These are phyloP conservation scores for Oryza nivara DNA, from an alignment of 176 grass and related monocot genomes.

Conservation along the genomic window DNA sequence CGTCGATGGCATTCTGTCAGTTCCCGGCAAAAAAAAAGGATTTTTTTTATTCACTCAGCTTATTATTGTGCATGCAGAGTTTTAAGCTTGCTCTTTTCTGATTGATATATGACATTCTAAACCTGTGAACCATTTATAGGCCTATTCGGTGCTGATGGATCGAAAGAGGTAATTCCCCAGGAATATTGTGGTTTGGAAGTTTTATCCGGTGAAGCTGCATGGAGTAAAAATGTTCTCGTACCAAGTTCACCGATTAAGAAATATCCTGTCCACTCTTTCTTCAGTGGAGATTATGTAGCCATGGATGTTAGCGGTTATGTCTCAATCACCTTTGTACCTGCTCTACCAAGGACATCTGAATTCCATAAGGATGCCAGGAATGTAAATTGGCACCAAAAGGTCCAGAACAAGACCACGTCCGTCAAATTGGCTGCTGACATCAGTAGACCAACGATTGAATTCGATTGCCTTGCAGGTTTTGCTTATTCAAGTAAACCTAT, in stretches of 20 bases:
- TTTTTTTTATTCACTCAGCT: not conserved
- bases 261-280: conserved; percentile 56
- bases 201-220: conserved; percentile 24
- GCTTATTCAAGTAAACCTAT: conserved; percentile 36
- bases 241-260: conserved; percentile 35
- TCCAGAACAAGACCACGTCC: conserved; percentile 8
- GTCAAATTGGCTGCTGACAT: conserved; percentile 4
- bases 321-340: conserved; percentile 63
- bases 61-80: not conserved
- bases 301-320: conserved; percentile 59
- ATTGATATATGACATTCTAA: conserved; percentile 14
- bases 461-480: conserved; percentile 20
- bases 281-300: conserved; percentile 63
- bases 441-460: conserved; percentile 24
- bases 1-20: too few relatives aligned
- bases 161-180: conserved; percentile 34
- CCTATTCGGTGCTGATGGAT: conserved; percentile 36
- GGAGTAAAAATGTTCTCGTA: conserved; percentile 32
- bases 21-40: too few relatives aligned
- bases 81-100: conserved; percentile 19
- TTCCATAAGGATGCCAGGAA: conserved; percentile 32
- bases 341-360: conserved; percentile 40
- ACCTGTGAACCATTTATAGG: conserved; percentile 44
- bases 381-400: conserved; percentile 7
- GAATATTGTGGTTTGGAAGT: conserved; percentile 27